Evolutionary conservation across 2,329 filamentous ascomycete genomes (phyloP).

Genomic region (Botrytis sinoallii): DNA sequence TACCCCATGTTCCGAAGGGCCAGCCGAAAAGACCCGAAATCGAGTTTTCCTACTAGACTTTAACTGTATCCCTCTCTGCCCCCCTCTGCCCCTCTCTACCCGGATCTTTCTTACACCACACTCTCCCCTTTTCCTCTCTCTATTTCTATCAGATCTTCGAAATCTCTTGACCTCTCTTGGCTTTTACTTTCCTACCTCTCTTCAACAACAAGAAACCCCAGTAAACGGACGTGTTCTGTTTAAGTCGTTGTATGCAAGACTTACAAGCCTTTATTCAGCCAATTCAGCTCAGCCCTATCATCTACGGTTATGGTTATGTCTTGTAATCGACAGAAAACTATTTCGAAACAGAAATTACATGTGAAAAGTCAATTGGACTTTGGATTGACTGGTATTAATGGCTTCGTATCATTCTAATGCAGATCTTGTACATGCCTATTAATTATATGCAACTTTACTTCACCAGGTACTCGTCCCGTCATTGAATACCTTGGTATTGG

Average conservation of each 20-base stretch:
- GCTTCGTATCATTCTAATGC: not conserved
- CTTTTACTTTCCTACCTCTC: not conserved
- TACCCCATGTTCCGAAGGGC: not conserved
- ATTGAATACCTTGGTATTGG: not conserved
- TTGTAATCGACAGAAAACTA: not conserved
- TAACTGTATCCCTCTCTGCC: not conserved
- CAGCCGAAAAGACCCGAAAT: slow-evolving; percentile 4
- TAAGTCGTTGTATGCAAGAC: not conserved
- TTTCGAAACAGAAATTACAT: not conserved
- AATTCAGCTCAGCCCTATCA: not conserved
- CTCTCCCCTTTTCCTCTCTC: not conserved
- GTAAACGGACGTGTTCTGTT: not conserved
- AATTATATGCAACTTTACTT: not conserved
- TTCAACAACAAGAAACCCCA: not conserved
- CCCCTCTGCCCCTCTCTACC: not conserved
- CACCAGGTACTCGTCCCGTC: not conserved
- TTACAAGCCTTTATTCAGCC: not conserved
- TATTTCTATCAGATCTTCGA: not conserved
- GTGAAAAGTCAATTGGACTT: not conserved
- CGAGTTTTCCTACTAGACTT: not conserved
- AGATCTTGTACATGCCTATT: not conserved
- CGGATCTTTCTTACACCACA: not conserved
- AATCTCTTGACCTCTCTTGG: not conserved
- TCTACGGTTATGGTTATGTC: not conserved
- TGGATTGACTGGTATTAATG: not conserved